Percentiles rank a stretch among this genome's conserved stretches.
These are phyloP conservation scores for Coemansia sp. DNA, from an alignment of 192 early-diverging fungal species.

Conservation along the genomic window DNA sequence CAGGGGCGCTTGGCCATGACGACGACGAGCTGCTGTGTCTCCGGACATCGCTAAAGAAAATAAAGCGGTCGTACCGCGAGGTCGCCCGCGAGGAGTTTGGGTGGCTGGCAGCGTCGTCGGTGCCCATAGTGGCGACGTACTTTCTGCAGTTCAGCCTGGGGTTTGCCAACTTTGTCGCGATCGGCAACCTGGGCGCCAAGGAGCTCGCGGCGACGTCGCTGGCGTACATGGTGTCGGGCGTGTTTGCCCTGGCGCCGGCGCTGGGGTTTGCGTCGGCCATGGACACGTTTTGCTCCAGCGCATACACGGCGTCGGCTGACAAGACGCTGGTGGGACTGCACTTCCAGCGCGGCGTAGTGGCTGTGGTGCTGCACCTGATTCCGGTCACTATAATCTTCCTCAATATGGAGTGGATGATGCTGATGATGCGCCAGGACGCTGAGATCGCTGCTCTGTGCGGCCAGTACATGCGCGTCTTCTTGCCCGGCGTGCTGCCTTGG, in stretches of 20 bases:
- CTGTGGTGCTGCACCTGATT: conserved; percentile 66
- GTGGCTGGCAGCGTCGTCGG: conserved; percentile 34
- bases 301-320: conserved; percentile 66
- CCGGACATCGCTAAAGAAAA: conserved; percentile 26
- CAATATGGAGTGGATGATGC: conserved; percentile 67
- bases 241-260: conserved; percentile 65
- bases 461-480: conserved; percentile 62
- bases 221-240: conserved; percentile 63
- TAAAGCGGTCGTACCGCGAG: conserved; percentile 12
- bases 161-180: conserved; percentile 59
- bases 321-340: conserved; percentile 69
- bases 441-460: conserved; percentile 68
- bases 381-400: conserved; percentile 71
- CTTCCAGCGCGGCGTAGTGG: conserved; percentile 77
- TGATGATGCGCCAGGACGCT: conserved; percentile 73
- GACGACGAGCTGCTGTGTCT: not conserved
- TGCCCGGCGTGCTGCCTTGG: conserved; percentile 74
- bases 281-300: conserved; percentile 76
- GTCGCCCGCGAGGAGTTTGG: conserved; percentile 21
- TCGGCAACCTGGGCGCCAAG: conserved; percentile 64
- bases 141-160: conserved; percentile 63
- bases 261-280: conserved; percentile 72
- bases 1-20: not conserved
- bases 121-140: conserved; percentile 15
- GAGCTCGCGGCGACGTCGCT: conserved; percentile 70